Base-by-base conservation (phyloP, 2,329 filamentous ascomycete genomes). In the Incumbomyces delicatus region DNA sequence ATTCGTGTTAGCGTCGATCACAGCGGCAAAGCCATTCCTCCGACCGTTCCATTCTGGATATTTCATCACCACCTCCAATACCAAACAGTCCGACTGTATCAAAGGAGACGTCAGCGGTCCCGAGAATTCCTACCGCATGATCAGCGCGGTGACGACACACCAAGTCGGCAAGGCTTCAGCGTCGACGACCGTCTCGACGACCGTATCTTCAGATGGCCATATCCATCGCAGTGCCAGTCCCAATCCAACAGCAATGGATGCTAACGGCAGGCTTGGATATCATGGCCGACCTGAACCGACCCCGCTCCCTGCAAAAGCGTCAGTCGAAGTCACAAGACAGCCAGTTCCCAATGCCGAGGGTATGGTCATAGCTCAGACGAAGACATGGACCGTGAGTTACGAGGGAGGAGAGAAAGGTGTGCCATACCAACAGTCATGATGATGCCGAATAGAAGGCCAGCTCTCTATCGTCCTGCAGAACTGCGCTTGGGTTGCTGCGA, bases 21-120 rank as follows among this genome's bases (percentile, higher is more conserved):
- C 44, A 1, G 17, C 36, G 14, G 27, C 46, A 27, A 50, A 50
- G 27, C 47, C 47, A 13, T 50, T 50, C 20, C 44, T 50, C 36
- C 41, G 46, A 31, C 44, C 47, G 16, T 50, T 50, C 30, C 44
- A 50, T 37, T 22, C 44, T 5, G 47, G 37, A 7, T 44, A 44
- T 29, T 29, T 47, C 22, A 31, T 47, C 12, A 50, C 40, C 17
- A 50, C 43, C 7, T 13, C 13, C n/a, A 18, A 40, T 27, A 6
- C 37, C 3, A 27, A 6, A 3, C n/a, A 13, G 13, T 40, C 37
- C 7, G 22, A 27, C 22, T 4, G 22, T 8, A 8, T 27, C 22
- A 27, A 27, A 27, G 22, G 22, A 5, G 22, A 27, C 22, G 14
- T 7, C 5, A 17, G n/a, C 13, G 33, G 3, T 18, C 3, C 14